Evolutionary conservation across 23 red algal genomes (phyloP).

Genomic region (Cyanidiococcus yangmingshanensis): DNA sequence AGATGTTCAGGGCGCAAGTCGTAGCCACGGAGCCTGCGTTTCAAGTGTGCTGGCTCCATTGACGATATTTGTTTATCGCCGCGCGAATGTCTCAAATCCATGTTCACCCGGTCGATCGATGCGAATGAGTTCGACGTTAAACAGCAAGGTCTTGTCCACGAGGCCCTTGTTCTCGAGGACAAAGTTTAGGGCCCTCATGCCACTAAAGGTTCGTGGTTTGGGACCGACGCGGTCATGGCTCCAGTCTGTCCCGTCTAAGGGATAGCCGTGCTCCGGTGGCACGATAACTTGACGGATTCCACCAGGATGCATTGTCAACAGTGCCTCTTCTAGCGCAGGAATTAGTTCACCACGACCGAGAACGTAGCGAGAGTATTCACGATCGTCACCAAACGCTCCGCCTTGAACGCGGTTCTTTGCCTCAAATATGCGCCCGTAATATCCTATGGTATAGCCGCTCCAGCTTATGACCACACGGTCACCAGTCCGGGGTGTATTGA

Average conservation of each 20-base stretch:
- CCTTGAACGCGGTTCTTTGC: conserved; percentile 18
- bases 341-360: conserved; percentile 8
- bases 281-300: conserved; percentile 1
- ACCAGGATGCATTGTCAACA: conserved; percentile 12
- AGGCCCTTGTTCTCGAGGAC: conserved; percentile 27
- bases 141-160: conserved; percentile 29
- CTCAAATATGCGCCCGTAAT: conserved; percentile 28
- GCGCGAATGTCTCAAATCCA: not conserved
- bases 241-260: conserved; percentile 5
- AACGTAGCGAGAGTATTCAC: conserved; percentile 23
- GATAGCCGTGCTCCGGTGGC: conserved; percentile 9
- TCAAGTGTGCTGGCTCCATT: too few relatives aligned
- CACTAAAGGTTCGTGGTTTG: conserved; percentile 21
- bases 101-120: conserved; percentile 2
- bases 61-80: too few relatives aligned
- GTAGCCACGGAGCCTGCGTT: too few relatives aligned
- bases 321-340: conserved; percentile 5
- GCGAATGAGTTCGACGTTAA: conserved; percentile 20
- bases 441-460: conserved; percentile 29
- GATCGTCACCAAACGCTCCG: conserved; percentile 22
- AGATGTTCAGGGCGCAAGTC: too few relatives aligned
- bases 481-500: not conserved
- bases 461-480: conserved; percentile 26
- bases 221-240: conserved; percentile 25
- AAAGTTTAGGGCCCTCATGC: conserved; percentile 22